phyloP scores from a whole-genome alignment of 345 rosid species.

The Eutrema japonicum region DNA sequence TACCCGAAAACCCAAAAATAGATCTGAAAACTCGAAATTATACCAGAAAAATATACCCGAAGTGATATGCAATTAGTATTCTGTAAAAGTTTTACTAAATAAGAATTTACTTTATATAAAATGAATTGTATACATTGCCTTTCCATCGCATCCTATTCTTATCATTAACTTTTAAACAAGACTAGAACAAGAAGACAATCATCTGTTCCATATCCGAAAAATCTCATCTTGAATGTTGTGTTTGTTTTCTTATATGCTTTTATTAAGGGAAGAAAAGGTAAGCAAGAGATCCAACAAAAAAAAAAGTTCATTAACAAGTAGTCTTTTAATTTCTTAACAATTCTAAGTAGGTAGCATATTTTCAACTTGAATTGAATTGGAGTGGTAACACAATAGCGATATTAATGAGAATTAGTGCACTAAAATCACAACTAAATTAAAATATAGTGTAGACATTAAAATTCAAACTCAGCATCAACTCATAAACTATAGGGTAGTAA shows the following conservation, averaged over 20 bases:
- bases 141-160: too few species aligned
- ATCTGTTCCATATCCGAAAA: too few species aligned
- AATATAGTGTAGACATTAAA: not conserved
- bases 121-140: too few species aligned
- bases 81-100: too few species aligned
- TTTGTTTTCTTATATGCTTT: not conserved
- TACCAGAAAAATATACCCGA: too few species aligned
- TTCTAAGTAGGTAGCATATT: not conserved
- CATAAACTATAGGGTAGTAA: constrained; percentile 18
- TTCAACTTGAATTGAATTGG: not conserved
- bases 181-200: not conserved
- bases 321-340: not conserved
- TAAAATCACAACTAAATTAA: not conserved
- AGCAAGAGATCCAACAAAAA: not conserved
- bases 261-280: not conserved
- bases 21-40: too few species aligned
- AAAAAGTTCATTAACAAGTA: not conserved
- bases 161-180: not conserved
- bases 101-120: too few species aligned
- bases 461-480: constrained; percentile 3
- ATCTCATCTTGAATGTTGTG: not conserved
- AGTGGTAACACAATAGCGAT: not conserved
- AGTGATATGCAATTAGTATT: not conserved
- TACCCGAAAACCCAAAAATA: too few species aligned
- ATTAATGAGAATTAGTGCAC: not conserved